phyloP scores from a whole-genome alignment of 1,284 basidiomycete species.

The Exobasidium cylindrosporum region DNA sequence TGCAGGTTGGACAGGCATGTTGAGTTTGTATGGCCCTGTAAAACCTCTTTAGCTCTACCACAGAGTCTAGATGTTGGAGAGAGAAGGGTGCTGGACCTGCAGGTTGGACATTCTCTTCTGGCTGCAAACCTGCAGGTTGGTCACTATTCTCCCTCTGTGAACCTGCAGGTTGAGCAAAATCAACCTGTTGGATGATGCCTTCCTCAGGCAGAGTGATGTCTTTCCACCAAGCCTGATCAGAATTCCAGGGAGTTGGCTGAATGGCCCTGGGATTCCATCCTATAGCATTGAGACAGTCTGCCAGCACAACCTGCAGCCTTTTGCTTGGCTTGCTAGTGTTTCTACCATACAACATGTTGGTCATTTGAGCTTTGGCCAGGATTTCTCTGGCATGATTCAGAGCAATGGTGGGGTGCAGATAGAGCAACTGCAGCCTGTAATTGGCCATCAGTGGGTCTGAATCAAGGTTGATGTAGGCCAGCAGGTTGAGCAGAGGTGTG shows the following conservation, averaged over 20 bases:
- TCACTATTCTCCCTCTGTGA: too few relatives aligned
- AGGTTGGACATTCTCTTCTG: too few relatives aligned
- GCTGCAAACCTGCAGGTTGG: too few relatives aligned
- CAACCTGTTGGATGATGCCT: neutral
- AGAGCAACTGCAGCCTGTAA: neutral
- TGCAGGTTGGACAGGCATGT: neutral
- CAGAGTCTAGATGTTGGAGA: too few relatives aligned
- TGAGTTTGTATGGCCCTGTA: neutral
- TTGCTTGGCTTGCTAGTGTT: neutral
- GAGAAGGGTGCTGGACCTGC: neutral
- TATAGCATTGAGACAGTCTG: neutral
- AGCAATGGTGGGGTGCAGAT: neutral
- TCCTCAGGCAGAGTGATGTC: neutral
- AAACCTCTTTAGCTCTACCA: too few relatives aligned
- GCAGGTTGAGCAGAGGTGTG: neutral
- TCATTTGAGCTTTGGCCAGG: neutral
- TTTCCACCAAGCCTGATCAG: neutral
- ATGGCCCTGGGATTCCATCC: neutral
- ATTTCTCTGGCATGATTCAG: neutral
- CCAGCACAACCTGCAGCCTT: neutral
- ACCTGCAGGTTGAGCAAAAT: neutral
- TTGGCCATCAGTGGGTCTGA: neutral
- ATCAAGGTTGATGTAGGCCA: too few relatives aligned
- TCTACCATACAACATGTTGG: neutral
- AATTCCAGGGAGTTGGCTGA: neutral